Evolutionary conservation across 1,284 basidiomycete species (phyloP), one percentile per base, ranked within the genome.

Genomic region (Vanrija sp.): DNA sequence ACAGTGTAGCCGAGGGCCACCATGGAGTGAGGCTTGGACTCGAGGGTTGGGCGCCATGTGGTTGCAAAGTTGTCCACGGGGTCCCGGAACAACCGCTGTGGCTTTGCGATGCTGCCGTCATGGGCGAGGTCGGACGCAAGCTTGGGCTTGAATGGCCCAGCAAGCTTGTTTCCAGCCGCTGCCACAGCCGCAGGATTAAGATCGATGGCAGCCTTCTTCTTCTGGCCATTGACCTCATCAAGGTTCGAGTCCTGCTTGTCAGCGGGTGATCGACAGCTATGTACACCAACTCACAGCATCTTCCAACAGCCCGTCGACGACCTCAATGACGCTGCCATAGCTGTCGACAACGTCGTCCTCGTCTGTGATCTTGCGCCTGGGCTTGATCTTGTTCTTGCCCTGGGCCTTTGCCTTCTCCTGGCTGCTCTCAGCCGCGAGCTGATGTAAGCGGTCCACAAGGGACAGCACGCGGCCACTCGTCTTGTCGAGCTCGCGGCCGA

Each of bases 301-400:
- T 74, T 98, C 95, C 54, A 96, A 77, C 53, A 97, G 73, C 39
- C 83, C 81, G 73, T 98, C 95, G 77, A 96, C 83, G 0, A 85
- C 79, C 69, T 94, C 90, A 16, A 91, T 86, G 0, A 95, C 82
- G 29, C 66, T 61, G 19, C 83, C 79, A 72, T 92, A 96, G 61
- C 83, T 83, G 69, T 95, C 91, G 21, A 86, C 76, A 1, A 94
- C 80, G 75, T 93, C 88, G 61, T 93, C 91, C 65, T 87, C 83
- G 53, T 80, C 83, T 59, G 82, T 79, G 51, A 89, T 66, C 46
- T 65, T 66, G 25, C 70, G 66, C 29, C 64, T 57, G 2, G 62
- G 60, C 26, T 58, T 65, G 21, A 40, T 47, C 39, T 55, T 57
- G 3, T 38, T 39, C 46, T 51, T 52, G 25, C 47, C 51, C 23